A percentile compares a stretch with the other conserved stretches of the same genome.
Evolutionary conservation across 768 basidiomycete genomes (phyloP).

Genomic region (Tremella yokohamensis): DNA sequence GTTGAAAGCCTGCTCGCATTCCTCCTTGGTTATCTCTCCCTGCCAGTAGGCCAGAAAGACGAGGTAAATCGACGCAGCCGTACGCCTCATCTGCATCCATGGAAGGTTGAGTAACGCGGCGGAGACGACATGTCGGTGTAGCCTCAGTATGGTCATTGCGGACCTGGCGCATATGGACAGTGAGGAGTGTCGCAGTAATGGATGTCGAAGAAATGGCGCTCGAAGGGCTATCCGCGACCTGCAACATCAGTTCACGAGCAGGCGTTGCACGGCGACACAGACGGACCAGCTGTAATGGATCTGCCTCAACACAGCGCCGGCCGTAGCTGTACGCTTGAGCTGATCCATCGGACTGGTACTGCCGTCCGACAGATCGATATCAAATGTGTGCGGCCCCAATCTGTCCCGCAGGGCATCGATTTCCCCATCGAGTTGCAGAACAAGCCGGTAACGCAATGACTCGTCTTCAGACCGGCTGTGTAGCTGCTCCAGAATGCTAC

Average conservation of each 20-base stretch:
- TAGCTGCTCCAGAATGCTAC: conserved; percentile 12
- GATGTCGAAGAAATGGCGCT: conserved; percentile 14
- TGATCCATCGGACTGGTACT: too few relatives aligned
- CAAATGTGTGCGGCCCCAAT: conserved; percentile 15
- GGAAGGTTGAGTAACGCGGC: conserved; percentile 21
- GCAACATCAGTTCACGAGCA: background rate
- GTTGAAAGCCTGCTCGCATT: conserved; percentile 10
- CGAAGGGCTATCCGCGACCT: conserved; percentile 21
- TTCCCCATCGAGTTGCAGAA: conserved; percentile 16
- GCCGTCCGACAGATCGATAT: conserved; percentile 2
- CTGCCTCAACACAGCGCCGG: conserved; percentile 18
- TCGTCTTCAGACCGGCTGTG: conserved; percentile 1
- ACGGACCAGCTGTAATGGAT: conserved; percentile 25
- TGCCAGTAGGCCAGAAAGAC: conserved; percentile 20
- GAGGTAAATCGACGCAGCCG: conserved; percentile 17
- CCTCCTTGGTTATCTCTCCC: conserved; percentile 13
- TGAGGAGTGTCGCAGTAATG: conserved; percentile 18
- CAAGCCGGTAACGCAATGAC: background rate
- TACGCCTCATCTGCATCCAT: conserved; percentile 24
- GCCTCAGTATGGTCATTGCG: conserved; percentile 14
- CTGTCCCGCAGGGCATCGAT: conserved; percentile 16
- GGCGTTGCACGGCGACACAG: background rate
- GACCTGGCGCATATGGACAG: conserved; percentile 17
- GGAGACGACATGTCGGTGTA: conserved; percentile 14
- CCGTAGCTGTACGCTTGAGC: conserved; percentile 4